Conservation (phyloP, 2,329 filamentous ascomycete genomes). For the Lecanicillium sp. region DNA sequence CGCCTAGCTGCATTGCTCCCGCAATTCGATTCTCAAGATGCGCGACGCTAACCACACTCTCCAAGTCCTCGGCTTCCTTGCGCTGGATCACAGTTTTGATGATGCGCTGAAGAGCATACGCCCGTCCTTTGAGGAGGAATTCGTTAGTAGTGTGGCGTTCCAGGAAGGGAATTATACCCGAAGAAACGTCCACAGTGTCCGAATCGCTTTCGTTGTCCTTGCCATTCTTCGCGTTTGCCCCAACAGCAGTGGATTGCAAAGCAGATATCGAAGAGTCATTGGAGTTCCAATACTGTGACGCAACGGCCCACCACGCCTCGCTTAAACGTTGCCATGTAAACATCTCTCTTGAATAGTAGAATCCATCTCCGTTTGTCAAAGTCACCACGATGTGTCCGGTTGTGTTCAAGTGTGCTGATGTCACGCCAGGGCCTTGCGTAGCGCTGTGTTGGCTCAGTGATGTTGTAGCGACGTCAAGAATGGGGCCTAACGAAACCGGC, state of each 20-base stretch:
- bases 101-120: slow-evolving; percentile 83
- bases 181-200: slow-evolving; percentile 56
- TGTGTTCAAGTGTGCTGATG: slow-evolving; percentile 85
- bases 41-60: slow-evolving; percentile 83
- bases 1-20: slow-evolving; percentile 73
- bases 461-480: slow-evolving; percentile 78
- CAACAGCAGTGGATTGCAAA: slow-evolving; percentile 62
- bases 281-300: slow-evolving; percentile 98
- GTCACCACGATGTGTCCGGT: slow-evolving; percentile 82
- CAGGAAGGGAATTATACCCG: slow-evolving; percentile 85
- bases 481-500: slow-evolving; percentile 78
- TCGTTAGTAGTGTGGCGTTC: slow-evolving; percentile 94
- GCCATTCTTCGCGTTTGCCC: slow-evolving; percentile 40
- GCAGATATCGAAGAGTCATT: slow-evolving; percentile 84
- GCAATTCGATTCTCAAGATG: slow-evolving; percentile 94
- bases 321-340: slow-evolving; percentile 92
- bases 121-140: slow-evolving; percentile 81
- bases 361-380: slow-evolving; percentile 89
- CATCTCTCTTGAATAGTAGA: slow-evolving; percentile 78
- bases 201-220: slow-evolving; percentile 35
- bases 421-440: slow-evolving; percentile 73
- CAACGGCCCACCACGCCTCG: slow-evolving; percentile 96
- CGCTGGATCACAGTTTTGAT: slow-evolving; percentile 82
- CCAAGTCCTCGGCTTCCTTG: slow-evolving; percentile 87
- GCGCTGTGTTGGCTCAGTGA: slow-evolving; percentile 67